Conservation (phyloP, 2,329 filamentous ascomycete genomes). For the Claviceps purpurea region DNA sequence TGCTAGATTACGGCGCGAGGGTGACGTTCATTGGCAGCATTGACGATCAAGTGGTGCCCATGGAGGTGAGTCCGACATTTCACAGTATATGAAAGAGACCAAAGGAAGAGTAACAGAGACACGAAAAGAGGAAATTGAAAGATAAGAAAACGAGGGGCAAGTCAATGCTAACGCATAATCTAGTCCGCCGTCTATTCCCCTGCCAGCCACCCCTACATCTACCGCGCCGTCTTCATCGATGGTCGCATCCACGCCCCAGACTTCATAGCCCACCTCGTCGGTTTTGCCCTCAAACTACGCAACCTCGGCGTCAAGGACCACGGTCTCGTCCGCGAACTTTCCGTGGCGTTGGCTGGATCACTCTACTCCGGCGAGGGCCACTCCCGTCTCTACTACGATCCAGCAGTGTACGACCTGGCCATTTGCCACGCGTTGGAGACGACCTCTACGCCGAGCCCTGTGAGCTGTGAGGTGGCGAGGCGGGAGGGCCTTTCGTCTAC, state of each 20-base stretch:
- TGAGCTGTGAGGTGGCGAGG: conserved; percentile 14
- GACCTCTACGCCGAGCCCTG: conserved; percentile 33
- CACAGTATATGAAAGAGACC: too few species aligned
- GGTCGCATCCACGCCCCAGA: conserved; percentile 83
- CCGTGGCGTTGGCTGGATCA: conserved; percentile 74
- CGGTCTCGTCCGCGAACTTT: conserved; percentile 82
- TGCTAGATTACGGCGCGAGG: conserved; percentile 65
- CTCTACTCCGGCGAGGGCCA: conserved; percentile 89
- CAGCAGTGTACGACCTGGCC: conserved; percentile 69
- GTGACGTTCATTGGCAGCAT: conserved; percentile 88
- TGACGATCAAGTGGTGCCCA: conserved; percentile 87
- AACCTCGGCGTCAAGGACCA: conserved; percentile 91
- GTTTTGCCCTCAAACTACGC: conserved; percentile 83
- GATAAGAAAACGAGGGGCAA: neutral
- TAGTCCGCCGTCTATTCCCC: conserved; percentile 76
- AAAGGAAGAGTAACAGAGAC: neutral
- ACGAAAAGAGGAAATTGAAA: neutral
- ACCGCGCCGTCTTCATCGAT: conserved; percentile 91
- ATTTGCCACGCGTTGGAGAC: conserved; percentile 64
- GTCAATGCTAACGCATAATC: conserved; percentile 1
- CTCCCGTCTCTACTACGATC: conserved; percentile 83
- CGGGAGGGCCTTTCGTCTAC: conserved; percentile 30
- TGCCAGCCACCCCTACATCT: conserved; percentile 82
- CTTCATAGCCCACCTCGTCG: conserved; percentile 85
- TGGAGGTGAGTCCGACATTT: conserved; percentile 48